Percentiles rank a stretch among this genome's conserved stretches.
Conservation (phyloP, 1,284 basidiomycete genomes). For the Amylostereum areolatum region DNA sequence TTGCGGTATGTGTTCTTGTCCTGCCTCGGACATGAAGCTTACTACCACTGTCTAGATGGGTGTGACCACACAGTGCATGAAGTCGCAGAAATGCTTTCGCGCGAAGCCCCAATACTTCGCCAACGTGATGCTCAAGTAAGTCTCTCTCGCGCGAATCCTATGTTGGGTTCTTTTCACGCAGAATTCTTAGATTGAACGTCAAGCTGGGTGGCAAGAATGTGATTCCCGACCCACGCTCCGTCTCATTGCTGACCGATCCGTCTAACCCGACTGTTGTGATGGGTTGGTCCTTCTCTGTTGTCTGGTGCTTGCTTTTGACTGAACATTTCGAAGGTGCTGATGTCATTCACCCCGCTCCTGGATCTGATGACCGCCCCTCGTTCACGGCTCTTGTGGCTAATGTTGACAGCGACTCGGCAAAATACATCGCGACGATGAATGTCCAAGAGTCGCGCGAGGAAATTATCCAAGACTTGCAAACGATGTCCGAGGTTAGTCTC, state of each 20-base stretch:
- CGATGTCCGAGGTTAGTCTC: constrained; percentile 47
- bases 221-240: constrained; percentile 58
- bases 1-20: constrained; percentile 38
- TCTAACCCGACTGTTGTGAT: constrained; percentile 72
- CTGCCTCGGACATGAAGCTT: neutral
- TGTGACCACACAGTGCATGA: constrained; percentile 71
- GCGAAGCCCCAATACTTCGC: constrained; percentile 72
- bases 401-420: constrained; percentile 60
- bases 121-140: constrained; percentile 74
- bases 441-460: constrained; percentile 67
- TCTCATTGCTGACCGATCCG: constrained; percentile 57
- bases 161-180: neutral
- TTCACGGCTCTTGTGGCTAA: constrained; percentile 73
- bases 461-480: constrained; percentile 65
- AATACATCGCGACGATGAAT: constrained; percentile 46
- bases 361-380: constrained; percentile 65
- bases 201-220: constrained; percentile 78
- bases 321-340: constrained; percentile 50
- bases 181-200: constrained; percentile 58
- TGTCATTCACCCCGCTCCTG: constrained; percentile 74
- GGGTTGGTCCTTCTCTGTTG: constrained; percentile 34
- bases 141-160: constrained; percentile 4
- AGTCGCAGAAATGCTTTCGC: constrained; percentile 50
- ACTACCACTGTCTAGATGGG: constrained; percentile 40
- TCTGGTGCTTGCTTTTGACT: neutral